phyloP scores from a whole-genome alignment of 371 early-diverging fungal species.

The Mucor velutinosus region DNA sequence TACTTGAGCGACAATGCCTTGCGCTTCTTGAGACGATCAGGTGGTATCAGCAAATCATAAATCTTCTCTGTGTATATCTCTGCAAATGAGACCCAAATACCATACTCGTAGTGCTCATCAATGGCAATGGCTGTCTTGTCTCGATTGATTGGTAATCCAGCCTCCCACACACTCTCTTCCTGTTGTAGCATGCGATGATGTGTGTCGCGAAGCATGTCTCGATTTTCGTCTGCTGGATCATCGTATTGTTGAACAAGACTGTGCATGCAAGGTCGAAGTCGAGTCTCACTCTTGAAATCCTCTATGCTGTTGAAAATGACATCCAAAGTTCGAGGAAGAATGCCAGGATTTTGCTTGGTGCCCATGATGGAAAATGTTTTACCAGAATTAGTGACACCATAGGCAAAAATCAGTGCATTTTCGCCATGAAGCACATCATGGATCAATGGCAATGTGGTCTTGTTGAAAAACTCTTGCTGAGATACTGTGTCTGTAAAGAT shows the following conservation, averaged over 20 bases:
- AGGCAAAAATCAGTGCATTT: slow-evolving; percentile 71
- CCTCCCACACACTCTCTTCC: neutral
- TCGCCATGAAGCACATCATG: slow-evolving; percentile 55
- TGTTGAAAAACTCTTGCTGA: slow-evolving; percentile 62
- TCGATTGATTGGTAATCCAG: neutral
- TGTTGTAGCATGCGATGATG: neutral
- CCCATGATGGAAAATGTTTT: slow-evolving; percentile 81
- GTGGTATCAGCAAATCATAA: slow-evolving; percentile 69
- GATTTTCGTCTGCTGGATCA: slow-evolving; percentile 34
- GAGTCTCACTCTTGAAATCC: slow-evolving; percentile 31
- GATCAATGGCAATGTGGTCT: slow-evolving; percentile 61
- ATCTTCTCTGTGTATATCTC: slow-evolving; percentile 88
- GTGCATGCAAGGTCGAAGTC: slow-evolving; percentile 49
- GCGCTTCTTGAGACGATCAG: slow-evolving; percentile 35
- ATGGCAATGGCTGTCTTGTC: slow-evolving; percentile 25
- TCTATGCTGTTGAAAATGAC: slow-evolving; percentile 58
- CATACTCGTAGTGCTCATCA: slow-evolving; percentile 62
- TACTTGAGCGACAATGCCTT: slow-evolving; percentile 61
- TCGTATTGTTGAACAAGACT: slow-evolving; percentile 40
- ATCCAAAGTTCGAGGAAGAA: slow-evolving; percentile 66
- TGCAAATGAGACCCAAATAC: slow-evolving; percentile 75
- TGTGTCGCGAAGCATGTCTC: slow-evolving; percentile 18
- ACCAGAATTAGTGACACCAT: slow-evolving; percentile 83
- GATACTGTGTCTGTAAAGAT: slow-evolving; percentile 55
- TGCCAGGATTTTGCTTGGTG: slow-evolving; percentile 50